phyloP scores from a whole-genome alignment of 257 asterid genomes.

The Leonotis leonurus region DNA sequence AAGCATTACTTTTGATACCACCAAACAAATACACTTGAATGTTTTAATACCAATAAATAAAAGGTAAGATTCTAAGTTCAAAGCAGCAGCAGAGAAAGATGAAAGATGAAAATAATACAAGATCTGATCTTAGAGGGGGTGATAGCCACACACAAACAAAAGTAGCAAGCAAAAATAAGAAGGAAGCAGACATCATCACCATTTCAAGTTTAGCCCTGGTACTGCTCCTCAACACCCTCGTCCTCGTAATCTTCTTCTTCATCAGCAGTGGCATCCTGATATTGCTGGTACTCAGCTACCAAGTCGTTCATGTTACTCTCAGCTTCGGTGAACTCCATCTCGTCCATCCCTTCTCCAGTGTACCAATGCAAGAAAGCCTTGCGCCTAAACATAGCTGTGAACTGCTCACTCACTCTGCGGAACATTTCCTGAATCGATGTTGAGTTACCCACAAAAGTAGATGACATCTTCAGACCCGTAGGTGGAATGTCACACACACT shows the following conservation, averaged over 20 bases:
- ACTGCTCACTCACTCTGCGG: constrained; percentile 86
- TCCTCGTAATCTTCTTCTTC: constrained; percentile 67
- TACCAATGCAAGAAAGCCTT: constrained; percentile 96
- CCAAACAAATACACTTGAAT: constrained; percentile 11
- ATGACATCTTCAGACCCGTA: constrained; percentile 68
- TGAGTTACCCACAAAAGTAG: constrained; percentile 73
- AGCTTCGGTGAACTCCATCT: constrained; percentile 87
- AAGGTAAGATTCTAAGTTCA: constrained; percentile 3
- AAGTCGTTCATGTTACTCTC: constrained; percentile 88
- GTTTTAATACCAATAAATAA: constrained; percentile 1
- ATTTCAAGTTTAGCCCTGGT: constrained; percentile 20
- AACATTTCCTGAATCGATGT: constrained; percentile 89
- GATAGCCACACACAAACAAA: neutral
- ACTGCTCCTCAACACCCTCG: constrained; percentile 34
- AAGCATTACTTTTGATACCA: constrained; percentile 7
- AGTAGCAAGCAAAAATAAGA: neutral
- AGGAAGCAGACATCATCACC: neutral
- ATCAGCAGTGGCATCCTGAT: constrained; percentile 86
- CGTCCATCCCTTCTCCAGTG: constrained; percentile 91
- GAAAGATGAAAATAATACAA: constrained; percentile 10
- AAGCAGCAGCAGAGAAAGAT: neutral
- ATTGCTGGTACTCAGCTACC: constrained; percentile 87
- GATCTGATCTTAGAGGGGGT: neutral
- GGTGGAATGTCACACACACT: constrained; percentile 85
- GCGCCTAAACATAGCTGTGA: constrained; percentile 82